A percentile compares a stretch with the other conserved stretches of the same genome.
phyloP scores from a whole-genome alignment of 2,329 filamentous ascomycete genomes.

The Cladosporium austrohemisphaericum region DNA sequence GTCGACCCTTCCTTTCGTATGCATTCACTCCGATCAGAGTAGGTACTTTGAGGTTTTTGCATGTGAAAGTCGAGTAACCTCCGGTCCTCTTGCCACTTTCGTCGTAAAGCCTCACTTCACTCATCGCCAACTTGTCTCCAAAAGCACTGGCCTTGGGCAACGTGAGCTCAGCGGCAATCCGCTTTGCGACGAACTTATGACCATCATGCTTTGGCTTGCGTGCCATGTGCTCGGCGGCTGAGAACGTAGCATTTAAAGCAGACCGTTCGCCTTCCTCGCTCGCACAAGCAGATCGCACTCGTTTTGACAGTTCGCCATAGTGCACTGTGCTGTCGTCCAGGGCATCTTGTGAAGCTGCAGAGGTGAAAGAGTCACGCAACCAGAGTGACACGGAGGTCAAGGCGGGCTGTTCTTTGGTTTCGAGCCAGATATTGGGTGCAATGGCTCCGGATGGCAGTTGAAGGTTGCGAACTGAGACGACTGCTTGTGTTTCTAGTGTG shows the following conservation, averaged over 20 bases:
- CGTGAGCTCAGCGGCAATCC: constrained; percentile 36
- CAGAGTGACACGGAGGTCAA: constrained; percentile 58
- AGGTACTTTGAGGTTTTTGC: constrained; percentile 57
- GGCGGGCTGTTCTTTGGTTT: constrained; percentile 59
- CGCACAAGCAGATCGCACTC: constrained; percentile 38
- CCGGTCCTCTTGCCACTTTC: constrained; percentile 2
- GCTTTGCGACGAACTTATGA: constrained; percentile 22
- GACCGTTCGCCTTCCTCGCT: constrained; percentile 8
- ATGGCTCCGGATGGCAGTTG: constrained; percentile 53
- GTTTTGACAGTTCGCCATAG: constrained; percentile 69
- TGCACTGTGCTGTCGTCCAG: constrained; percentile 69
- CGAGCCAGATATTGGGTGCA: constrained; percentile 65
- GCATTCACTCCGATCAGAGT: constrained; percentile 68
- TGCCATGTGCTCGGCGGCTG: constrained; percentile 26
- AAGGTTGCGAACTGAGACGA: constrained; percentile 45
- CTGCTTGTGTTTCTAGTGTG: neutral
- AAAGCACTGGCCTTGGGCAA: constrained; percentile 68
- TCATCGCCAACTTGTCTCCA: constrained; percentile 57
- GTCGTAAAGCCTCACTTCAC: constrained; percentile 2
- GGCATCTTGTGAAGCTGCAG: constrained; percentile 56
- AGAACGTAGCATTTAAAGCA: constrained; percentile 13
- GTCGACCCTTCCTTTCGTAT: constrained; percentile 63
- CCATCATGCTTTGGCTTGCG: constrained; percentile 21
- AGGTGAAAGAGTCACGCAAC: constrained; percentile 54
- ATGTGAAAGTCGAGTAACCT: constrained; percentile 2